Base-by-base conservation (phyloP, 164 flowering plant species). In the Aristolochia fimbriata region DNA sequence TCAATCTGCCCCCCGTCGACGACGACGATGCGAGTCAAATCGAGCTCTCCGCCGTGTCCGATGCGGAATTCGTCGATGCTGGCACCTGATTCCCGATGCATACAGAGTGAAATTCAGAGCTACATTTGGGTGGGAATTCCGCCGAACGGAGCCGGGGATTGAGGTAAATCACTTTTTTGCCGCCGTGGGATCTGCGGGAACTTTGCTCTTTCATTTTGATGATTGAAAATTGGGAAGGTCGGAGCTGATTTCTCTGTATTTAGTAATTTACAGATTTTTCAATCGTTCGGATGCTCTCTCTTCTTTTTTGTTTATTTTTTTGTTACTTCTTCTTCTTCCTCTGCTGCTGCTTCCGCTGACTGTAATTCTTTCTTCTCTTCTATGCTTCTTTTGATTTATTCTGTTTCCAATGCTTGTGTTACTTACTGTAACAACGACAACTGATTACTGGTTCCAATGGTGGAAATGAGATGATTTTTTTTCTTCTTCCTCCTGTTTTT, bases 1-100 rank as follows among this genome's bases (percentile, higher is more conserved):
- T 91, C 27, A 88, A 88, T 58, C 84, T 88, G 24, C 97, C 97
- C 55, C 88, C 90, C 3, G 46, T 66, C 27, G 90, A 87, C 0
- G 90, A 85, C 6, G 88, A 84, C 1, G 80, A 83, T 13, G n/a
- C 55, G 5, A 79, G 83, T 60, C 83, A 76, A 62, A 61, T 78
- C 22, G 89, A 81, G 61, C 68, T 77, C 30, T 82, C 84, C 0
- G 87, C 76, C 4, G 80, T 80, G 30, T 78, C 77, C 51, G 84
- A 74, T 73, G 64, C 76, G 4, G 74, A 74, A 53, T 74, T 76
- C 62, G 62, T 62, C 47, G 60, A 65, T 62, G 64, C 58, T 45
- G 69, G 50, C 45, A 63, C 46, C 51, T 70, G 57, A 57, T 13
- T 8, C 22, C 11, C 3, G 20, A 9, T 6, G 1, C 53, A 17